Percentiles rank a stretch among this genome's conserved stretches.
Evolutionary conservation across 345 rosid species (phyloP).

Genomic region (Geranium brycei): DNA sequence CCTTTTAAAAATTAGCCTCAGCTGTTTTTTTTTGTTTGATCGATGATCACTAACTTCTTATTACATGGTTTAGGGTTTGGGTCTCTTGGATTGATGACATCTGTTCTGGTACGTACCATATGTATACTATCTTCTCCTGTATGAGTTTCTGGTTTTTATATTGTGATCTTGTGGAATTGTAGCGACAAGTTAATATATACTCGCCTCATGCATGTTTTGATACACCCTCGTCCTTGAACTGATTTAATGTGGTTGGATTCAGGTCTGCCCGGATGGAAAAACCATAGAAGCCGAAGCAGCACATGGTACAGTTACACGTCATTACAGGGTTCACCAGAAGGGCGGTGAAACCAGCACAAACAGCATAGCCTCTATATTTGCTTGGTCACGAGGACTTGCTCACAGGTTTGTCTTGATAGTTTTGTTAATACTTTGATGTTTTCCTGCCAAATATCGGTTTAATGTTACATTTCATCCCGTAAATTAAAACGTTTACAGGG

Average conservation of each 20-base stretch:
- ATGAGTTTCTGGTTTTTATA: too few relatives aligned
- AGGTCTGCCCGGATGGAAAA: neutral
- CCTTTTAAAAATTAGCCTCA: neutral
- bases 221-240: neutral
- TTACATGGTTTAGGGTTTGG: conserved; percentile 54
- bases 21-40: conserved; percentile 1
- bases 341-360: conserved; percentile 87
- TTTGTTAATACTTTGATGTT: neutral
- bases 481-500: conserved; percentile 32
- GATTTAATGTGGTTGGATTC: neutral
- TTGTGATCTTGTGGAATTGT: too few relatives aligned
- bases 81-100: conserved; percentile 97
- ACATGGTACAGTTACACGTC: conserved; percentile 80
- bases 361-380: conserved; percentile 81
- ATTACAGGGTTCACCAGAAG: conserved; percentile 71
- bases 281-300: conserved; percentile 81
- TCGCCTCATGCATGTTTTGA: neutral
- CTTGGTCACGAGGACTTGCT: conserved; percentile 78
- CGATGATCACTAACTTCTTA: neutral
- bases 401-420: conserved; percentile 35
- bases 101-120: conserved; percentile 55
- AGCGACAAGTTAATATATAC: too few relatives aligned
- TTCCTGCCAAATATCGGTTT: neutral
- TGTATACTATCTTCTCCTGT: neutral
- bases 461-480: neutral